phyloP scores from a whole-genome alignment of 2,329 filamentous ascomycete genomes.

The Colletotrichum sansevieriae region DNA sequence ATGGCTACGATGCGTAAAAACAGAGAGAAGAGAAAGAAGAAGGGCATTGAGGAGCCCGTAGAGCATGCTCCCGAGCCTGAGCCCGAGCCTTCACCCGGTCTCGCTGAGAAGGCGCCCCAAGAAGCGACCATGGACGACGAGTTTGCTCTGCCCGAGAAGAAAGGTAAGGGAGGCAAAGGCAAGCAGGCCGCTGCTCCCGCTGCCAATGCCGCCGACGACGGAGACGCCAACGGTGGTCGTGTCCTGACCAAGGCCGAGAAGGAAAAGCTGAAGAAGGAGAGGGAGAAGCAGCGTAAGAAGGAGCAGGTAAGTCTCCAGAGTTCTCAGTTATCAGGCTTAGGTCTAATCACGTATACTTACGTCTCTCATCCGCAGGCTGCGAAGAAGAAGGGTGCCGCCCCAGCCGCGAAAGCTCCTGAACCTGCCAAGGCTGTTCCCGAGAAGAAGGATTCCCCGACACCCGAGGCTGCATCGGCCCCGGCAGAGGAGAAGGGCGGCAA shows the following conservation, averaged over 20 bases:
- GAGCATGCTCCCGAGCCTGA: constrained; percentile 60
- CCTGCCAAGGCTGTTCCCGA: constrained; percentile 63
- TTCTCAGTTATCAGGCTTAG: background rate
- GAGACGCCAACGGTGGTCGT: constrained; percentile 69
- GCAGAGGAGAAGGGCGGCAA: constrained; percentile 67
- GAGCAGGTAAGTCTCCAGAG: constrained; percentile 77
- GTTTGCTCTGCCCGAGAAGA: constrained; percentile 85
- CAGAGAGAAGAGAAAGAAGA: constrained; percentile 90
- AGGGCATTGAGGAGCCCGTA: constrained; percentile 80
- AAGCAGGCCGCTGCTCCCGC: constrained; percentile 59
- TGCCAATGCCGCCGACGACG: constrained; percentile 60
- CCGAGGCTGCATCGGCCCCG: constrained; percentile 52
- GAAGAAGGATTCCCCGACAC: constrained; percentile 59
- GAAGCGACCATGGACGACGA: constrained; percentile 90
- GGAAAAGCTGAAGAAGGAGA: constrained; percentile 97
- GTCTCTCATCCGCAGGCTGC: constrained; percentile 68
- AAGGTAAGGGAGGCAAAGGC: constrained; percentile 70
- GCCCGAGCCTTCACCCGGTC: constrained; percentile 59
- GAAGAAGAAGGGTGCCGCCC: constrained; percentile 76
- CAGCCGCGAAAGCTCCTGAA: constrained; percentile 61
- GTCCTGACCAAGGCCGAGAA: constrained; percentile 98
- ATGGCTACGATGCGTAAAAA: constrained; percentile 87
- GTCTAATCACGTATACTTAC: no score
- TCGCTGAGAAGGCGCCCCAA: constrained; percentile 77
- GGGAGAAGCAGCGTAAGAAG: constrained; percentile 98